Base-by-base conservation (phyloP, 2,329 filamentous ascomycete species). In the Claviceps arundinis region DNA sequence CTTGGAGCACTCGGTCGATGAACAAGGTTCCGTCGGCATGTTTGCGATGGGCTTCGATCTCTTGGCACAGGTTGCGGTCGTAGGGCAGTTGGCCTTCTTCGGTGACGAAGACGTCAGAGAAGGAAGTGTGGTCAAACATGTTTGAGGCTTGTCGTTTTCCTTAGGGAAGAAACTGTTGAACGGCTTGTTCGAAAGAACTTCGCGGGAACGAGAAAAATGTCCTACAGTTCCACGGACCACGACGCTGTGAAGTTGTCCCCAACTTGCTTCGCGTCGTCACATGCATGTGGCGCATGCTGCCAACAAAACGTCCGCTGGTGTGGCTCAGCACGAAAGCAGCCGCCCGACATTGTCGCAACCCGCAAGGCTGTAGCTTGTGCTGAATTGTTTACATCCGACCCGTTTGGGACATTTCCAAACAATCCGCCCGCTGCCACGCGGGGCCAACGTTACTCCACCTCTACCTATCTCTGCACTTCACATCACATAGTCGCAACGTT, bases 1-100 rank as follows among this genome's bases (percentile, higher is more conserved):
- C 75, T 52, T 77, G 80, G 55, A 93, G 71, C 42, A 94, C 80
- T 51, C 85, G 81, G 65, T 94, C 88, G 62, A 91, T 84, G 67
- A 93, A 94, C 53, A 91, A 77, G 53, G 77, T 72, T 58, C 85
- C 84, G 55, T 83, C 80, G 19, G 89, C 73, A 48, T 70, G 76
- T 61, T 82, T 85, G 58, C 87, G 82, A 62, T 80, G 80, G 34
- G 74, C 70, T 54, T 84, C 75, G 51, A 89, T 87, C 47, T 81
- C 76, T 47, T 82, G 75, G 52, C 81, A 70, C 37, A 76, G 66
- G 55, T 76, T 75, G 53, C 79, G 74, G 61, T 81, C 77, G 65
- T 87, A 87, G 2, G 77, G 74, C 54, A 80, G 79, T 5, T 77
- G 74, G 5, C 74, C 70, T 51, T 80, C 75, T 42, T 34, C 30